Base-by-base conservation (phyloP, 768 basidiomycete species). In the Amanita pallidorosea region DNA sequence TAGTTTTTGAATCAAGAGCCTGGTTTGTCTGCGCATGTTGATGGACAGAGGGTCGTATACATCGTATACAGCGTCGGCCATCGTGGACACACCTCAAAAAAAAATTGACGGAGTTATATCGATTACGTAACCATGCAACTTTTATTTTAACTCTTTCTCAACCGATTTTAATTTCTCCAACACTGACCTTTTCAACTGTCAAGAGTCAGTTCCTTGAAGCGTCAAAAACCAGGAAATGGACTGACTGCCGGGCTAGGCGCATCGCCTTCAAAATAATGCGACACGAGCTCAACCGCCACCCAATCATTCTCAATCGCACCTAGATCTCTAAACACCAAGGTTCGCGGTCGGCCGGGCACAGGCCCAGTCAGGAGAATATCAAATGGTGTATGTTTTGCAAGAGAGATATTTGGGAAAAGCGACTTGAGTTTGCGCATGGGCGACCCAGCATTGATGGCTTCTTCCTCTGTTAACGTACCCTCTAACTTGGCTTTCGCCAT, bases 361-460 rank as follows among this genome's bases (percentile, higher is more conserved):
- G 85, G 85, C 3, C 79, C 73, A 2, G 80, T 69, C 36, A 88
- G 68, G 43, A 83, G 73, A 35, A 89, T 74, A 58, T 90, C 87
- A 22, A 89, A 69, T 9, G 85, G 75, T 6, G 72, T 67, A 56
- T 80, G 76, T 59, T 88, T 88, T n/a, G 67, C 62, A 9, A 88
- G 68, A 12, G 80, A 74, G 15, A 83, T 73, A 60, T 76, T 80
- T 1, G 88, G 85, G 63, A 91, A 88, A 48, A 89, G 70, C 1
- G 85, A 77, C 59, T 87, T 87, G 46, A 91, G 74, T 57, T 79
- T 78, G 48, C 81, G 76, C 53, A 90, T 70, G 1, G 88, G 83
- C 1, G 77, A 75, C 47, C 79, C 77, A 4, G 78, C 70, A 1
- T 64, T 69, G 42, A 72, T 61, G 51, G 84, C 80, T 18, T 75